Percentiles rank a stretch among this genome's conserved stretches.
Evolutionary conservation across 257 asterid species (phyloP).

Genomic region (Primulina huaijiensis): DNA sequence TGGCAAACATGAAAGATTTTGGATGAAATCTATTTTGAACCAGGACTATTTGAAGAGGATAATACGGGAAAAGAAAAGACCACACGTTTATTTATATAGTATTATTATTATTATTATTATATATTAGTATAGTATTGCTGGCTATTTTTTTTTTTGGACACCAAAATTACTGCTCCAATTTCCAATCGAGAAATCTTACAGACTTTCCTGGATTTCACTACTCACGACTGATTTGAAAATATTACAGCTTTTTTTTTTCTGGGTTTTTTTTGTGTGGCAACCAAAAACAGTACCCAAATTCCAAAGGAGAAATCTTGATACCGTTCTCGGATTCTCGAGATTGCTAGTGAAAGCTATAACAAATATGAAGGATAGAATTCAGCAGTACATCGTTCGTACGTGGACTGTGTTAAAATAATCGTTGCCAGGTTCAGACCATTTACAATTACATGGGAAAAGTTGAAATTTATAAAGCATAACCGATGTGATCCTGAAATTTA

Average conservation of each 20-base stretch:
- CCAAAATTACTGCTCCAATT: not conserved
- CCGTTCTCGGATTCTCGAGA: no score
- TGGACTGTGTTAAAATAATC: not conserved
- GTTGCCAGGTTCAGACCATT: not conserved
- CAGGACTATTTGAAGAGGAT: conserved; percentile 16
- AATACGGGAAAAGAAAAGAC: conserved; percentile 24
- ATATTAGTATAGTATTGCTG: conserved; percentile 8
- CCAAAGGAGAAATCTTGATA: not conserved
- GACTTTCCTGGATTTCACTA: not conserved
- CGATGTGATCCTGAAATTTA: no score
- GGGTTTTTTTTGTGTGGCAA: not conserved
- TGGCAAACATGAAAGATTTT: conserved; percentile 17
- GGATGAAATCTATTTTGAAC: conserved; percentile 7
- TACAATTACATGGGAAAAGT: no score
- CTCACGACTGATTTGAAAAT: not conserved
- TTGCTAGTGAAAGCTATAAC: no score
- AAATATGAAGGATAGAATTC: no score
- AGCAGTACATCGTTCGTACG: no score
- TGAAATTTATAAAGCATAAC: no score
- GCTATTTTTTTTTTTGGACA: not conserved
- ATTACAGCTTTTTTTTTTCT: no score
- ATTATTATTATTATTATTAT: not conserved
- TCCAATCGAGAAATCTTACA: not conserved
- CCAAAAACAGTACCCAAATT: not conserved
- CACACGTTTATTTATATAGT: not conserved